These are phyloP conservation scores for Umbelopsis sp. DNA, from an alignment of 371 early-diverging fungal species.

Conservation along the genomic window DNA sequence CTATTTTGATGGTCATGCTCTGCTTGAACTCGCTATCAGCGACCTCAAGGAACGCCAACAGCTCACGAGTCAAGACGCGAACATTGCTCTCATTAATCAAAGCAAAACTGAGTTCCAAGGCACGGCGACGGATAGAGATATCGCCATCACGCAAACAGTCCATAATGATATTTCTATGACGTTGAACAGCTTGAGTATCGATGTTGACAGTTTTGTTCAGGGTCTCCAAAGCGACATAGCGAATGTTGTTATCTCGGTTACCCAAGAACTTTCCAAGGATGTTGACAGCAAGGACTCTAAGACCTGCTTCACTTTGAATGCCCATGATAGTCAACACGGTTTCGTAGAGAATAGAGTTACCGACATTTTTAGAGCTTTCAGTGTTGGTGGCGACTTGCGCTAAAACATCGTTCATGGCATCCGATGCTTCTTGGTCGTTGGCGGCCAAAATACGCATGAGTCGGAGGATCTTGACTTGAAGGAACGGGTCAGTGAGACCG, in stretches of 20 bases:
- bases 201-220: conserved; percentile 86
- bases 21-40: conserved; percentile 91
- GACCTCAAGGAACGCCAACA: conserved; percentile 89
- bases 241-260: conserved; percentile 95
- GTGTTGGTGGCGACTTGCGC: conserved; percentile 97
- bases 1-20: conserved; percentile 87
- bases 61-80: conserved; percentile 90
- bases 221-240: conserved; percentile 96
- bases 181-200: conserved; percentile 94
- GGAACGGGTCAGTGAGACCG: conserved; percentile 95
- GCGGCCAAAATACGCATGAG: conserved; percentile 88
- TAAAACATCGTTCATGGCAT: conserved; percentile 95
- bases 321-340: conserved; percentile 95
- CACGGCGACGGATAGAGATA: conserved; percentile 95
- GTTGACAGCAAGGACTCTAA: conserved; percentile 95
- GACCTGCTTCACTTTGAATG: conserved; percentile 87
- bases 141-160: conserved; percentile 96
- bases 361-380: conserved; percentile 94
- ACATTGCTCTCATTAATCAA: conserved; percentile 92
- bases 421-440: conserved; percentile 85
- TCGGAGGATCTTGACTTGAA: conserved; percentile 94
- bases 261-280: conserved; percentile 95
- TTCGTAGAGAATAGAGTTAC: conserved; percentile 96
- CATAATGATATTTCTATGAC: conserved; percentile 94
- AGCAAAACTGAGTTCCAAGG: conserved; percentile 94